These are phyloP conservation scores for Fomitopsis serialis DNA, from an alignment of 768 basidiomycete genomes.

Conservation along the genomic window DNA sequence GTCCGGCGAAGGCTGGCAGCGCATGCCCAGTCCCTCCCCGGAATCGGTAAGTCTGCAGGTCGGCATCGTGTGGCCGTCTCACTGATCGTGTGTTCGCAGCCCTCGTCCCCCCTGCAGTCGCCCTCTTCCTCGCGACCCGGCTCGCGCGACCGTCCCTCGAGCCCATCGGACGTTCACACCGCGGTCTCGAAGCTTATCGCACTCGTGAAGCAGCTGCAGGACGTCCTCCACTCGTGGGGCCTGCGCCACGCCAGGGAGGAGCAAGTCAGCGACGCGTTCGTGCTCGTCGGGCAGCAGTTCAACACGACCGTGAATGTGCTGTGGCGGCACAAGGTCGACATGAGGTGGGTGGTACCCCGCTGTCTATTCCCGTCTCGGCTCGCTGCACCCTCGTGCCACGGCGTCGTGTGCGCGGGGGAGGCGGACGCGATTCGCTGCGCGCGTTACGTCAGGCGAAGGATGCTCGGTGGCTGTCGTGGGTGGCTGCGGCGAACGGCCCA, in stretches of 20 bases:
- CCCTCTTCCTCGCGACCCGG: neutral
- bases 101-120: neutral
- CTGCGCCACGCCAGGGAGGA: conserved; percentile 48
- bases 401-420: neutral
- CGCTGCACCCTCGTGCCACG: neutral
- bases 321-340: conserved; percentile 62
- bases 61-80: neutral
- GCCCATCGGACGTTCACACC: conserved; percentile 42
- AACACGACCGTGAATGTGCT: conserved; percentile 77
- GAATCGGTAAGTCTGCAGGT: neutral
- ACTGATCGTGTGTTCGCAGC: neutral
- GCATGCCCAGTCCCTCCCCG: neutral
- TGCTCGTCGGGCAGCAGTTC: conserved; percentile 86
- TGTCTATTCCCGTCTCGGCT: neutral
- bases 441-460: neutral
- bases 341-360: conserved; percentile 49
- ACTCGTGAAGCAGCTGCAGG: conserved; percentile 80
- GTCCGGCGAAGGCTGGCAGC: neutral
- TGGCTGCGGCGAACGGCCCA: too few relatives aligned
- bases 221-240: conserved; percentile 68
- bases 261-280: conserved; percentile 86
- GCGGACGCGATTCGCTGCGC: neutral
- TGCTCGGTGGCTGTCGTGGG: too few relatives aligned
- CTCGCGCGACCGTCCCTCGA: neutral
- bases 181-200: conserved; percentile 67